Evolutionary conservation across 2,329 filamentous ascomycete species (phyloP), one percentile per base, ranked within the genome.

Genomic region (Aspergillus sp.): DNA sequence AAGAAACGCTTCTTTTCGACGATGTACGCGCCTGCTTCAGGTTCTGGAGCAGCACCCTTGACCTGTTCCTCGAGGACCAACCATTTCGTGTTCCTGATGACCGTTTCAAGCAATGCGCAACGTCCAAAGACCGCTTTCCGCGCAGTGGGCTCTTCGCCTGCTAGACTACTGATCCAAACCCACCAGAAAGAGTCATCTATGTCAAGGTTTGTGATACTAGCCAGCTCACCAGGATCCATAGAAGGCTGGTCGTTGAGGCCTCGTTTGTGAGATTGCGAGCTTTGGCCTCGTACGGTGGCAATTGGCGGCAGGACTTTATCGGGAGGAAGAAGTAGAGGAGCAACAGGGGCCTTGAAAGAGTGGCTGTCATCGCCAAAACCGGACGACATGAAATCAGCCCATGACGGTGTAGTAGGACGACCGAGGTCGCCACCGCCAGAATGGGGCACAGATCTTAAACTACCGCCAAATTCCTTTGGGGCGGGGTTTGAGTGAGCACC

Each of bases 161-260:
- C 92, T 68, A 99, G 79, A 80, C 93, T 98, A 66, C 87, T 96
- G 83, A 99, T 98, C 95, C 95, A 99, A 4, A 98, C 95, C 93
- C 95, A 98, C 95, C 95, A 99, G 74, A 99, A 99, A 1, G 92
- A 89, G 72, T 98, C 93, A 66, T 99, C 95, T 5, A 99, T 81
- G 61, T 95, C 88, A 56, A 98, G 85, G 38, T 84, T 84, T 22
- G 85, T 89, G 69, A 99, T 96, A 71, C 92, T 98, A 30, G 95
- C 95, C 56, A 99, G 82, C 80, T 99, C 95, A 51, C 92, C 95
- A 0, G 93, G 95, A 63, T 97, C 92, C 0, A 97, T 80, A 41
- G 85, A 80, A 22, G 76, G 76, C 53, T 90, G 86, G 13, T 82
- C 82, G 63, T 92, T 87, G n/a, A 91, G 78, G 57, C 86, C 83